Evolutionary conservation across 805 yeast genomes (phyloP), one percentile per base, ranked within the genome.

Genomic region (Pichia thaimueangensis): DNA sequence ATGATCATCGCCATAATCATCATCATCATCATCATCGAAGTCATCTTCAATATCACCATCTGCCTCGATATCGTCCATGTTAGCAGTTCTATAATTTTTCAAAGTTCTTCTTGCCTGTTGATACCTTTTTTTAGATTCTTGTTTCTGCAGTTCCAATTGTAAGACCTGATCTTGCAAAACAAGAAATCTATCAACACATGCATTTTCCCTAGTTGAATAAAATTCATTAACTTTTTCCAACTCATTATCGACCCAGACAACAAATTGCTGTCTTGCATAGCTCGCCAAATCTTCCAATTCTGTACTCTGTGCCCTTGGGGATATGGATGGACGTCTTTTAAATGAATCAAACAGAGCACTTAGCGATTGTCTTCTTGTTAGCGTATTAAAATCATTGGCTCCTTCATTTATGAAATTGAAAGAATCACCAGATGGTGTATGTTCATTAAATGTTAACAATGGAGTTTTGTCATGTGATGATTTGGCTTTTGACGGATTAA

Each of bases 91-190:
- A 16, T 12, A 17, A 22, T 20, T 29, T 27, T 10, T 31, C 7
- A 37, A 39, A 23, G 43, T 16, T n/a, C 35, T 44, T 32, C 40
- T 50, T 7, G 38, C 35, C 21, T 53, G 47, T 25, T 38, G 5
- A 29, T 43, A 38, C 37, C 45, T 50, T 11, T 41, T 45, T 37
- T 57, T 50, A 10, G 64, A 56, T 34, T 48, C 43, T 22, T 49
- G 39, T 43, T 64, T 69, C 44, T 80, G 85, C 34, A 80, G 81
- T 35, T 75, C 68, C 42, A 83, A 57, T 51, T 80, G 81, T 43
- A 71, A 71, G 34, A 87, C 57, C 58, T 86, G 95, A 50, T 76
- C 84, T 55, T 82, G 84, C 19, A 86, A 55, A 4, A 80, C 54
- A 11, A 78, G 58, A 50, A 73, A 81, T 44, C 91, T 66, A 43